Conservation (phyloP, 192 early-diverging fungal species). For the Irineochytrium annulatum region DNA sequence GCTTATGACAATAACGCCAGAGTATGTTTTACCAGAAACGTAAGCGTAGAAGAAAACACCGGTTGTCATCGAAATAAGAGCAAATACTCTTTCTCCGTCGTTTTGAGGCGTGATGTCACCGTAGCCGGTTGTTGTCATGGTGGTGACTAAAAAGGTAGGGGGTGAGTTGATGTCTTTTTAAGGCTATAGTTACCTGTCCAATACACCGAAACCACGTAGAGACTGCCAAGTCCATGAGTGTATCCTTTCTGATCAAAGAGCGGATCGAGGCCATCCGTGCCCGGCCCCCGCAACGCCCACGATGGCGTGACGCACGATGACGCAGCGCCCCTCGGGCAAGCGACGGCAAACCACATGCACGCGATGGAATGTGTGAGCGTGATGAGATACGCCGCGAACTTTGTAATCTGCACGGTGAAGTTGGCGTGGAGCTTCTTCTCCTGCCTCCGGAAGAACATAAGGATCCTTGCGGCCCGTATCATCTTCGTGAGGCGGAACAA, state of each 20-base stretch:
- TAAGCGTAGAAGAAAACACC: constrained; percentile 50
- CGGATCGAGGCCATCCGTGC: not conserved
- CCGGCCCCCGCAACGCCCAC: constrained; percentile 24
- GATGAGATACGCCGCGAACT: constrained; percentile 39
- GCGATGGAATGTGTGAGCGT: constrained; percentile 38
- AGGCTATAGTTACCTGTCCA: constrained; percentile 37
- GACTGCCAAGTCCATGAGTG: constrained; percentile 15
- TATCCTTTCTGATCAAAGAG: constrained; percentile 2
- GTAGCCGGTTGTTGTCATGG: constrained; percentile 51
- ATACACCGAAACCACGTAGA: constrained; percentile 39
- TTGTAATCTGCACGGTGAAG: constrained; percentile 38
- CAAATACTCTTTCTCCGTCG: constrained; percentile 41
- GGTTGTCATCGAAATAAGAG: constrained; percentile 33
- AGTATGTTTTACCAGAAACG: constrained; percentile 35
- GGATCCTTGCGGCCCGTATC: constrained; percentile 30
- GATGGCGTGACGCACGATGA: constrained; percentile 23
- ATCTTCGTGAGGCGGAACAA: constrained; percentile 38
- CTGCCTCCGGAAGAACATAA: constrained; percentile 36
- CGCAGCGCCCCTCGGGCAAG: constrained; percentile 30
- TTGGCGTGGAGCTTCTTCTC: constrained; percentile 45
- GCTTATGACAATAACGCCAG: not conserved
- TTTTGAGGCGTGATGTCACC: constrained; percentile 47
- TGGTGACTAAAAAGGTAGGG: constrained; percentile 28
- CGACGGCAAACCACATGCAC: constrained; percentile 45
- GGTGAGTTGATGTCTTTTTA: not conserved